phyloP scores from a whole-genome alignment of 257 asterid species.

The Penstemon newberryi region DNA sequence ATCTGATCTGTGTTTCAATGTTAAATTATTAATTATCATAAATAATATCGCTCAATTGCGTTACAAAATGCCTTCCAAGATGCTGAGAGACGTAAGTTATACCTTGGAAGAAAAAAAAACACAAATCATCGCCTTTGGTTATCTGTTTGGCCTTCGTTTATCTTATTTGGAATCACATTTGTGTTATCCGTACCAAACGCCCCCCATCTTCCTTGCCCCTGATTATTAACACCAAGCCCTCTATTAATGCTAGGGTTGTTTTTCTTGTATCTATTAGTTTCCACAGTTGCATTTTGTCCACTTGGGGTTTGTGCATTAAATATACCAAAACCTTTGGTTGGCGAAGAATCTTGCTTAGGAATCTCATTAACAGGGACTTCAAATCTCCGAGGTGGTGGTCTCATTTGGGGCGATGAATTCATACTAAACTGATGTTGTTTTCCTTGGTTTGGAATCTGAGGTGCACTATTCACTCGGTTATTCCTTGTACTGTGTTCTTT shows the following conservation, averaged over 20 bases:
- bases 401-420: conserved; percentile 30
- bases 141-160: conserved; percentile 36
- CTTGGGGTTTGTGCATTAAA: conserved; percentile 38
- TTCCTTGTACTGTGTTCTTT: too few species aligned
- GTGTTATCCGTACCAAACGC: conserved; percentile 28
- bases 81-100: conserved; percentile 1
- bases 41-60: conserved; percentile 9
- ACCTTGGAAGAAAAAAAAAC: neutral
- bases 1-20: neutral
- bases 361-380: conserved; percentile 14
- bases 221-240: conserved; percentile 34
- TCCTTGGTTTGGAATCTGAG: conserved; percentile 26
- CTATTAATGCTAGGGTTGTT: conserved; percentile 34
- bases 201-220: conserved; percentile 38
- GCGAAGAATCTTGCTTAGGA: conserved; percentile 37
- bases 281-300: conserved; percentile 34
- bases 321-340: conserved; percentile 51
- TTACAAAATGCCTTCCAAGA: conserved; percentile 25
- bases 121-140: conserved; percentile 28
- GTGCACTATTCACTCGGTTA: conserved; percentile 13
- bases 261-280: conserved; percentile 57
- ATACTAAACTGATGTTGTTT: conserved; percentile 30
- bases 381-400: conserved; percentile 22
- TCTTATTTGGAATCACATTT: conserved; percentile 27
- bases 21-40: neutral